Percentiles rank a stretch among this genome's conserved stretches.
These are phyloP conservation scores for Ogataea kodamae DNA, from an alignment of 805 yeast genomes.

Conservation along the genomic window DNA sequence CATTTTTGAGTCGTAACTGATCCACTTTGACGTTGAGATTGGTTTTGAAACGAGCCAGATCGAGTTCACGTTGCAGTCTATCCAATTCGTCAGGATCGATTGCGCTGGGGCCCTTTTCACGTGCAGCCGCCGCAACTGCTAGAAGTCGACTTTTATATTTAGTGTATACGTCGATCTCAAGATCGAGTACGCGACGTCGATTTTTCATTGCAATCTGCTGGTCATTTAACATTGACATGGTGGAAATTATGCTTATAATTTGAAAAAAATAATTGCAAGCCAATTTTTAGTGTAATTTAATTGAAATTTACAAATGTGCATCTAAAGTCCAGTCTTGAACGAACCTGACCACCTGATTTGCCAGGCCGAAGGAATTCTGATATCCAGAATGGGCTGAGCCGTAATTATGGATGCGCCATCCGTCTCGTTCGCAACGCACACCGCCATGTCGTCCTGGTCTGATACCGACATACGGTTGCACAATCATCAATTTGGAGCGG, in stretches of 20 bases:
- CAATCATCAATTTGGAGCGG: conserved; percentile 46
- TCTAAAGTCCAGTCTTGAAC: conserved; percentile 17
- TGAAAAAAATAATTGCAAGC: background rate
- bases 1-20: conserved; percentile 14
- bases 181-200: conserved; percentile 30
- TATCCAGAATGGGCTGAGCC: conserved; percentile 79
- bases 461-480: conserved; percentile 59
- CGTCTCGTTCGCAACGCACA: conserved; percentile 38
- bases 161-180: conserved; percentile 28
- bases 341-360: conserved; percentile 21
- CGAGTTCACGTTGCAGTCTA: conserved; percentile 19
- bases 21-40: conserved; percentile 23
- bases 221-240: conserved; percentile 10
- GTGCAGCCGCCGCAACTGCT: conserved; percentile 13
- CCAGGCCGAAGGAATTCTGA: conserved; percentile 40
- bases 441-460: conserved; percentile 68
- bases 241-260: background rate
- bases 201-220: conserved; percentile 26
- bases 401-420: conserved; percentile 51
- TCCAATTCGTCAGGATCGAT: conserved; percentile 17
- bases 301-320: no score
- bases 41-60: conserved; percentile 17
- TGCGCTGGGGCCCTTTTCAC: conserved; percentile 16
- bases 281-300: conserved; percentile 1
- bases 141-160: conserved; percentile 23